Evolutionary conservation across 2,329 filamentous ascomycete species (phyloP), one percentile per base, ranked within the genome.

Genomic region (Arthroderma uncinatum): DNA sequence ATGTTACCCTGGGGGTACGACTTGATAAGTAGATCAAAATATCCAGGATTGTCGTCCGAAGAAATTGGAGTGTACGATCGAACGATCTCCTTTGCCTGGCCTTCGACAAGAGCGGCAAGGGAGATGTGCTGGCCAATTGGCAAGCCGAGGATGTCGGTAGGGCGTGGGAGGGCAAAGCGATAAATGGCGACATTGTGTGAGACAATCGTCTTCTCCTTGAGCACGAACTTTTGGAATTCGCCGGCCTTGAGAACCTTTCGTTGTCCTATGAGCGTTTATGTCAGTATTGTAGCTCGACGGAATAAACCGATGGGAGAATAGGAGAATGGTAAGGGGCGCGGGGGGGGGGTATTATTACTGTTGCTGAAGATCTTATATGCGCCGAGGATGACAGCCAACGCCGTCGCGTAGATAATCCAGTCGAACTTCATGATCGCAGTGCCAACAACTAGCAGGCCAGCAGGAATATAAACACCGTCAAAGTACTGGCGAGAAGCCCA

Each of bases 161-260:
- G 76, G 54, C 79, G 79, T 58, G 91, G 91, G 40, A 98, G 87
- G 63, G 81, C 80, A 78, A 97, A 96, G 68, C 93, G 90, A 80
- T 97, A 98, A 77, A 98, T 95, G 73, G 92, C 91, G 60, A 95
- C 92, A 79, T 98, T 98, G 82, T 97, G 93, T 33, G 92, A 95
- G 68, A 97, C 85, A 63, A 94, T 81, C 12, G 86, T 97, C 82
- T 96, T 97, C 74, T 97, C 89, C 73, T 87, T 85, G 65, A 98
- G 85, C 71, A 89, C 85, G 70, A 96, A 96, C 58, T 95, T 82
- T 72, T 96, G 90, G 81, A 95, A 96, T 54, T 80, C 79, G 64
- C 85, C 83, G 33, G 91, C 89, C 76, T 92, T 92, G 65, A 98
- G 82, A 62, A 93, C 85, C 74, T 88, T 90, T 72, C 85, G 83